Evolutionary conservation across 1,139 yeast species (phyloP).

Genomic region (Scheffersomyces cryptocercus): DNA sequence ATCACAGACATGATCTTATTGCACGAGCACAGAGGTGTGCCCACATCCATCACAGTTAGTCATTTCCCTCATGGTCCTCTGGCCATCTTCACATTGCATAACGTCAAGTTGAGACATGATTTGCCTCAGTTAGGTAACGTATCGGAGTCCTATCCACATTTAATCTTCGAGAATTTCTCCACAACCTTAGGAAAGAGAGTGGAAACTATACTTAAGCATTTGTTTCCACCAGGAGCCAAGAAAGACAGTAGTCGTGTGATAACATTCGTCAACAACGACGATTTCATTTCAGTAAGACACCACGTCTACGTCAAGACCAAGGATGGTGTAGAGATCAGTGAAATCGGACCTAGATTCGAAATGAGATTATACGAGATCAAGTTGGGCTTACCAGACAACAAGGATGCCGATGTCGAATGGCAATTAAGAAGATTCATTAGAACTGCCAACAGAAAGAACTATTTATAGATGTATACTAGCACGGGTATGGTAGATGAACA

Average conservation of each 20-base stretch:
- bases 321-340: constrained; percentile 89
- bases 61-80: constrained; percentile 99
- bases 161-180: constrained; percentile 89
- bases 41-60: constrained; percentile 86
- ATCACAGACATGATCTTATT: constrained; percentile 82
- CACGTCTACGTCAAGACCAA: constrained; percentile 89
- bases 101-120: constrained; percentile 93
- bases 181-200: constrained; percentile 83
- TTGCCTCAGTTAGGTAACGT: constrained; percentile 83
- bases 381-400: constrained; percentile 89
- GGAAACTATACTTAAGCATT: constrained; percentile 75
- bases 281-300: constrained; percentile 90
- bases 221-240: constrained; percentile 97
- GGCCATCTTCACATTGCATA: constrained; percentile 89
- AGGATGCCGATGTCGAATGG: constrained; percentile 99
- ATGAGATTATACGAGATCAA: constrained; percentile 88
- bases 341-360: constrained; percentile 97
- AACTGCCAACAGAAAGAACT: constrained; percentile 93
- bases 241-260: constrained; percentile 85
- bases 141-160: constrained; percentile 90
- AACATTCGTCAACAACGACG: constrained; percentile 87
- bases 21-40: constrained; percentile 98
- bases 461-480: constrained; percentile 35
- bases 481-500: too few relatives aligned
- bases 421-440: constrained; percentile 87